These are phyloP conservation scores for Irpex sp. DNA, from an alignment of 1,284 basidiomycete species.

Conservation along the genomic window DNA sequence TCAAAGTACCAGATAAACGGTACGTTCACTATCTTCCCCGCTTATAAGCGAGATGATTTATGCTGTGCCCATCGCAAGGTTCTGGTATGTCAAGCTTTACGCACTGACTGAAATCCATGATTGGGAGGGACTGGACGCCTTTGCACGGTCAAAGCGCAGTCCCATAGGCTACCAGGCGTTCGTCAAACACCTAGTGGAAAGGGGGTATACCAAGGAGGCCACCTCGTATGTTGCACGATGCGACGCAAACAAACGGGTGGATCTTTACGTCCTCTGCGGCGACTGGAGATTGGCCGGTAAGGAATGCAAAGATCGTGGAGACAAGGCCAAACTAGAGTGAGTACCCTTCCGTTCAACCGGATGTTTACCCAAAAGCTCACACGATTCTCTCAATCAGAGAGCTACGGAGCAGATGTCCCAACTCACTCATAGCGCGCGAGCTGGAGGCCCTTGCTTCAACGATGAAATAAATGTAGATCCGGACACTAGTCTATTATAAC, in stretches of 20 bases:
- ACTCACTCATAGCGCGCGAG: constrained; percentile 75
- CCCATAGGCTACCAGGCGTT: constrained; percentile 97
- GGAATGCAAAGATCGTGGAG: constrained; percentile 83
- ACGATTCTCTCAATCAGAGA: constrained; percentile 40
- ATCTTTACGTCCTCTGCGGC: constrained; percentile 84
- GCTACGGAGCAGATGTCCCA: constrained; percentile 68
- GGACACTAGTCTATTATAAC: neutral
- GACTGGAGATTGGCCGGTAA: constrained; percentile 87
- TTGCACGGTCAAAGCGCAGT: constrained; percentile 82
- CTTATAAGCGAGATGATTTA: neutral
- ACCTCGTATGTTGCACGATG: constrained; percentile 75
- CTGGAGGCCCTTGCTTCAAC: constrained; percentile 64
- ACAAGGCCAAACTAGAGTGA: constrained; percentile 80
- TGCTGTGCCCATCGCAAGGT: constrained; percentile 43
- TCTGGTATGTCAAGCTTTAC: constrained; percentile 90
- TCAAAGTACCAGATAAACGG: constrained; percentile 91
- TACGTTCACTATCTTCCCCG: constrained; percentile 24
- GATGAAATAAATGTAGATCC: constrained; percentile 50
- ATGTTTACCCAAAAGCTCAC: neutral
- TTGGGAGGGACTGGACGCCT: constrained; percentile 81
- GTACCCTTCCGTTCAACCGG: constrained; percentile 28
- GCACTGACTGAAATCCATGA: constrained; percentile 76
- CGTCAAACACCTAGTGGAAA: constrained; percentile 75
- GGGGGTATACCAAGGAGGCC: constrained; percentile 73
- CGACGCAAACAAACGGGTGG: constrained; percentile 77